Conservation (phyloP, 148 eudicot genomes). For the Beta vulgaris region DNA sequence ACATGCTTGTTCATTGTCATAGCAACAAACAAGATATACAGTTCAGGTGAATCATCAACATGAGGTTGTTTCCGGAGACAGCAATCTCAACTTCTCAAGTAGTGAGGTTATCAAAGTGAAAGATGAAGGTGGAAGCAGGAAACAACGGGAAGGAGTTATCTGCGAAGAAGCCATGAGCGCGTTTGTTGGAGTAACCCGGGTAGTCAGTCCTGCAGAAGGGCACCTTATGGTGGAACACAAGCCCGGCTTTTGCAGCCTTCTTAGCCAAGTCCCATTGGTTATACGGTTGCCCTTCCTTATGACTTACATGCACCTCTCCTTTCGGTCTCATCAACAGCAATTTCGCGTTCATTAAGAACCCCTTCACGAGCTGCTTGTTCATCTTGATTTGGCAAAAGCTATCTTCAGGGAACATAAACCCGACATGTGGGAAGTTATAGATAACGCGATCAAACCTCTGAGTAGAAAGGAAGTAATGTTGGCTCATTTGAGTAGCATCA, state of each 20-base stretch:
- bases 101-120: conserved; percentile 19
- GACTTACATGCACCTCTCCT: conserved; percentile 43
- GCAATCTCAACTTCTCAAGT: conserved; percentile 1
- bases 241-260: conserved; percentile 39
- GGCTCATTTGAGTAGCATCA: conserved; percentile 16
- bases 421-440: conserved; percentile 17
- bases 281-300: conserved; percentile 39
- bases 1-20: neutral
- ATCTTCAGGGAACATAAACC: conserved; percentile 14
- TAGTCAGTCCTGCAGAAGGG: conserved; percentile 35
- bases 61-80: neutral
- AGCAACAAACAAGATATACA: neutral
- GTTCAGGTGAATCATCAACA: conserved; percentile 8
- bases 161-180: conserved; percentile 37
- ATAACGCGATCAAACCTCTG: conserved; percentile 12
- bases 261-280: conserved; percentile 40
- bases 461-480: conserved; percentile 16
- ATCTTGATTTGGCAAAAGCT: conserved; percentile 25
- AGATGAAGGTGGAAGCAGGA: conserved; percentile 42
- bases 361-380: conserved; percentile 41
- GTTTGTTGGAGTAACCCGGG: conserved; percentile 47
- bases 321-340: conserved; percentile 20
- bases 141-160: conserved; percentile 38
- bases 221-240: conserved; percentile 26
- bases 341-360: conserved; percentile 40